Evolutionary conservation across 2,329 filamentous ascomycete species (phyloP), one percentile per base, ranked within the genome.

Genomic region (Acephala macrosclerotiorum): DNA sequence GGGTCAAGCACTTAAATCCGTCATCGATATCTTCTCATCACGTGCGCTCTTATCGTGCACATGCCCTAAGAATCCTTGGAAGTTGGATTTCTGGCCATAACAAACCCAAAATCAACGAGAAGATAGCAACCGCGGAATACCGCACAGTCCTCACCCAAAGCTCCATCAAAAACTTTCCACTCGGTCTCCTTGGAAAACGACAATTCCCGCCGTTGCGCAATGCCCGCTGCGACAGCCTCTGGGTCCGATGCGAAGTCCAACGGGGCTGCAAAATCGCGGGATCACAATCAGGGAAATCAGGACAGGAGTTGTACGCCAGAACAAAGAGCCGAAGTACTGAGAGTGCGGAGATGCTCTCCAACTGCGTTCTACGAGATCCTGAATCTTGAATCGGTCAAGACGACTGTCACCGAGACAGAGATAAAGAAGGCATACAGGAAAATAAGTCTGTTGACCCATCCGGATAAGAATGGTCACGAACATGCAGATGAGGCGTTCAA

Each of bases 341-440:
- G 96, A 71, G 96, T 99, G 77, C 89, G 92, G 71, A 88, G 86
- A 82, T 99, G 96, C 81, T 84, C 86, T 45, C 82, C 91, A 25
- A 97, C 94, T 3, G 93, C 93, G 20, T 99, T 96, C 80, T 99
- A 99, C 82, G 96, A 98, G 78, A 98, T 99, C 72, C 82, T 99
- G 36, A 89, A 89, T 25, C 80, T 97, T 58, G 89, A 91, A 68
- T 80, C 82, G 58, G 82, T 90, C 45, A 85, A 85, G 73, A 81
- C 84, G 64, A 87, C 89, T 22, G 90, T 87, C 74, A 88, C 88
- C 58, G 95, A 98, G 73, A 80, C 84, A 68, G 95, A 98, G 75
- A 94, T 99, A 77, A 99, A 98, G 80, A 98, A 98, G 83, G 95
- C 96, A 7, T 99, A 99, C 81, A 88, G 95, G 76, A 98, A 97